Percentiles rank a stretch among this genome's conserved stretches.
Evolutionary conservation across 2,329 filamentous ascomycete genomes (phyloP).

Genomic region (Hyphodiscus sp.): DNA sequence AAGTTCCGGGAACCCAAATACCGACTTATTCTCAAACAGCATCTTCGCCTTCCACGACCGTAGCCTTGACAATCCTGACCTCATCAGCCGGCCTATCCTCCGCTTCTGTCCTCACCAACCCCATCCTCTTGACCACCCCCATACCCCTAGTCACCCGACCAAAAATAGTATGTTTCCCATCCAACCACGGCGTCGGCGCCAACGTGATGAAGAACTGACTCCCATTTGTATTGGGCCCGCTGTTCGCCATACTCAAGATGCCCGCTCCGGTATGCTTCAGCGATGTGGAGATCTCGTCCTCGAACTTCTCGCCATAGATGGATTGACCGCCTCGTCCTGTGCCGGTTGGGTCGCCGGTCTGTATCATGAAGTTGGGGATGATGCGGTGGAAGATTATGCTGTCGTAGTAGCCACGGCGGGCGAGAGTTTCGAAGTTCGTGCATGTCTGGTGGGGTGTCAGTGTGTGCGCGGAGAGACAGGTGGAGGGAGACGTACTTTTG

Average conservation of each 20-base stretch:
- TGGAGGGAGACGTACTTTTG: conserved; percentile 44
- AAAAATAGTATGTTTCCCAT: conserved; percentile 96
- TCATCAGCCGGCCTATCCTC: conserved; percentile 80
- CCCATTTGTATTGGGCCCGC: conserved; percentile 87
- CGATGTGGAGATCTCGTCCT: conserved; percentile 73
- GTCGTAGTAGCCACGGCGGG: conserved; percentile 82
- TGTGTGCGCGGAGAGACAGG: background rate
- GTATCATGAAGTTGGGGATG: conserved; percentile 94
- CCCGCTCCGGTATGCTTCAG: conserved; percentile 92
- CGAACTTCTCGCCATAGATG: conserved; percentile 91
- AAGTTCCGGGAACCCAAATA: background rate
- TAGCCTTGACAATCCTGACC: conserved; percentile 70
- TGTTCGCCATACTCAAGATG: conserved; percentile 94
- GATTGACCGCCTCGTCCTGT: conserved; percentile 83
- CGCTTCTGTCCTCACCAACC: conserved; percentile 72
- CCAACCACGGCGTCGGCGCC: conserved; percentile 90
- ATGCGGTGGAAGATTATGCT: conserved; percentile 83
- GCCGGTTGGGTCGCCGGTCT: conserved; percentile 89
- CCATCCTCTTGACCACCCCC: conserved; percentile 79
- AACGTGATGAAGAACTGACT: conserved; percentile 95
- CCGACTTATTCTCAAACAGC: background rate
- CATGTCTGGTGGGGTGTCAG: conserved; percentile 50
- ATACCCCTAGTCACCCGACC: conserved; percentile 82
- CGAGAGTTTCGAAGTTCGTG: conserved; percentile 79
- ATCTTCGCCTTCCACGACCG: conserved; percentile 55